Evolutionary conservation across 768 basidiomycete genomes (phyloP), one percentile per base, ranked within the genome.

Genomic region (Coprinopsis cinerea): DNA sequence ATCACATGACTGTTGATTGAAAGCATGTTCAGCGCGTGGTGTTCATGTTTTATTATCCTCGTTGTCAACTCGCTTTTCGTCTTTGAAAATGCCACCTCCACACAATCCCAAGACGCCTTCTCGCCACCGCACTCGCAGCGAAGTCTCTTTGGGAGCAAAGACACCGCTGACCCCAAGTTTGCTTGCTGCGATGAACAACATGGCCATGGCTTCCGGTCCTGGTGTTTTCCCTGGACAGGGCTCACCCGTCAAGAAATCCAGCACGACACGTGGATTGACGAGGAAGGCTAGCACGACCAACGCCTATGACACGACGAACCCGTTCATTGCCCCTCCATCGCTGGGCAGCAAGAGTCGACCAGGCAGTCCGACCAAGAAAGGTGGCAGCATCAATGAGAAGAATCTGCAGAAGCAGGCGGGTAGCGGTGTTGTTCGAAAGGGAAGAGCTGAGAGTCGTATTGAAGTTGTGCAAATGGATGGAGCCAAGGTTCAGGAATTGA

Each of bases 401-500:
- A 72, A 71, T 0, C 66, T 85, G 5, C 73, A 80, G 47, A 73
- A 79, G 2, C 86, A 88, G 58, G 82, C 84, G 0, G 78, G 70
- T 54, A 66, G 65, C 1, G 85, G 88, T 4, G 77, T 92, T 15
- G 83, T 91, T 55, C 70, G 86, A 30, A 85, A 79, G 53, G 88
- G 88, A 35, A 87, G 87, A 6, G 65, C 89, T 10, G 88, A 92
- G 61, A 83, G 82, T 53, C 74, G 85, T 49, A 69, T 90, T 14
- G 82, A 91, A 40, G 85, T 90, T 18, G 79, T 91, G 84, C 84
- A 0, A 71, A 77, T 41, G 88, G 91, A 63, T 89, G 90, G 55
- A 74, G 84, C 13, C 85, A 86, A n/a, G 77, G 77, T 7, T 70
- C 75, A 27, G 79, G 78, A 55, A 63, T 72, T 32, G 81, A 85